Base-by-base conservation (phyloP, 2,329 filamentous ascomycete species). In the Botryotinia globosa region DNA sequence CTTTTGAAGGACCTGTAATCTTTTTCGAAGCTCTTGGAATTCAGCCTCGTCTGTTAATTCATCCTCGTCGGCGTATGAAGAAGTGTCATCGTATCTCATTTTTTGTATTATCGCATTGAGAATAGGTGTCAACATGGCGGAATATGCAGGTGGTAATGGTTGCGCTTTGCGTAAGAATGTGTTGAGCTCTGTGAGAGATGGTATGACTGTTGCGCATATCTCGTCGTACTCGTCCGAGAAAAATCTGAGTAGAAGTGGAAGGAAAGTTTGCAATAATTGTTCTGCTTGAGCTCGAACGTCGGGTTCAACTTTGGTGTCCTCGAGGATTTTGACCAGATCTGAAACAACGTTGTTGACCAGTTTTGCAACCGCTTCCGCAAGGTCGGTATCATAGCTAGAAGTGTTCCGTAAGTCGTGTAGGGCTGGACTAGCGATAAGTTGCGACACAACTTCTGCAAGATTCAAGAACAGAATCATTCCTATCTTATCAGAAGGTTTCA, bases 141-240 rank as follows among this genome's bases (percentile, higher is more conserved):
- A 86, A 81, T 97, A 96, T 72, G 92, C 88, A 65, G 87, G 83
- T 29, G 92, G 90, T n/a, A 97, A 85, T 32, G 89, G 86, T 20
- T 91, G 88, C 54, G 94, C 85, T 82, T 94, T 97, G 73, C 96
- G 91, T 76, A 98, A 88, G 81, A 97, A 95, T 42, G 94, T 94
- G 74, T 99, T 88, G 66, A 98, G 88, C 79, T 99, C 97, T 66
- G 93, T 97, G 72, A 98, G 89, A 54, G 93, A 95, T 34, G 94
- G 93, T 74, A 99, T 97, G 73, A 98, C 94, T 20, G 94, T 96
- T 51, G 94, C 97, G 85, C 96, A 98, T 77, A 99, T 91, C 84
- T 99, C 96, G 82, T 99, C 96, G 81, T 97, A 99, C 81, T 99
- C 94, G 82, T 99, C 96, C 37, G 94, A 92, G 83, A 99, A 98